These are phyloP conservation scores for Globisporangium parvum DNA, from an alignment of 352 stramenopile genomes.

Conservation along the genomic window DNA sequence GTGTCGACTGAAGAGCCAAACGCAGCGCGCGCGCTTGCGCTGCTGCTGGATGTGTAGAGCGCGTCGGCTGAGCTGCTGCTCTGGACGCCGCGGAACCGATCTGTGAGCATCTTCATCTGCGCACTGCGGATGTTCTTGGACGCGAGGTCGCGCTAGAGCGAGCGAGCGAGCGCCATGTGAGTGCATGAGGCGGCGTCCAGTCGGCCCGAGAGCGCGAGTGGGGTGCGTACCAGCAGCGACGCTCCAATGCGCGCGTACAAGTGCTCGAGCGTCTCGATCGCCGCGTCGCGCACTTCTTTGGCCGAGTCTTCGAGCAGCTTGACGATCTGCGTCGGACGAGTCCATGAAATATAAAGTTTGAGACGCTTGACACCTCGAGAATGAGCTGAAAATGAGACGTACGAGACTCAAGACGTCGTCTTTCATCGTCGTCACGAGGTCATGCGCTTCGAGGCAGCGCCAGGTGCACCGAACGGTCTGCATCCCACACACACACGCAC, in stretches of 20 bases:
- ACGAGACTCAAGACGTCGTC: conserved; percentile 56
- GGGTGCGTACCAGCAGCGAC: conserved; percentile 47
- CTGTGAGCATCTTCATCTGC: conserved; percentile 71
- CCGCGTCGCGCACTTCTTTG: conserved; percentile 78
- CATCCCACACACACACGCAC: background rate
- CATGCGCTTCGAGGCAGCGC: conserved; percentile 47
- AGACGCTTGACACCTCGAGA: no score
- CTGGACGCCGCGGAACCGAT: conserved; percentile 35
- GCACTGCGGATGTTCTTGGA: conserved; percentile 63
- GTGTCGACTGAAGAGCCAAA: background rate
- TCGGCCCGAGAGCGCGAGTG: no score
- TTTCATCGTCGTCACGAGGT: conserved; percentile 42
- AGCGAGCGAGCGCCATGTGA: background rate
- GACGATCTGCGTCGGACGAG: conserved; percentile 31
- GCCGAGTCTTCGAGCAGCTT: conserved; percentile 71
- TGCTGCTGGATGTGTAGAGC: background rate
- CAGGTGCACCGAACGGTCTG: conserved; percentile 64
- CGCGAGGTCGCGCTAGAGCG: conserved; percentile 39
- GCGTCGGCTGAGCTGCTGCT: background rate
- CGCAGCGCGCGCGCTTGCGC: background rate
- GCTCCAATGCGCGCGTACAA: conserved; percentile 68
- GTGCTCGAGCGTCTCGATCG: conserved; percentile 57
- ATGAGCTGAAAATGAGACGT: conserved; percentile 1
- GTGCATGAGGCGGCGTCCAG: background rate
- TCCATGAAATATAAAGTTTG: background rate